phyloP scores from a whole-genome alignment of 179 eudicot species.

The Drosera spatulata region DNA sequence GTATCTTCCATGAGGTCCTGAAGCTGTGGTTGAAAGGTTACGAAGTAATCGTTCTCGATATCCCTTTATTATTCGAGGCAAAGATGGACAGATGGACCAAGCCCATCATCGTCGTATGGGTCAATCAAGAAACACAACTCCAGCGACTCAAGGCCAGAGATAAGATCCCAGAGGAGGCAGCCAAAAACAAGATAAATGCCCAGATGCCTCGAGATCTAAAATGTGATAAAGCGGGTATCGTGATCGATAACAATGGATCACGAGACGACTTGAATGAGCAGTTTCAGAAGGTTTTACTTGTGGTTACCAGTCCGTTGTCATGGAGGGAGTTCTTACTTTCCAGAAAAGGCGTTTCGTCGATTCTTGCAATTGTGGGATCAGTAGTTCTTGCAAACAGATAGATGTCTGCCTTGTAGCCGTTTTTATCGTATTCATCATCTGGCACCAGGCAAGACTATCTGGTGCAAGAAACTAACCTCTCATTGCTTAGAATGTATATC shows the following conservation, averaged over 20 bases:
- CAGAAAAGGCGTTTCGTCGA: constrained; percentile 65
- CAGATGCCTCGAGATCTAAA: constrained; percentile 81
- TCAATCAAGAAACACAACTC: constrained; percentile 77
- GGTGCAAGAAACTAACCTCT: too few species aligned
- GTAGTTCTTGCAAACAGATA: neutral
- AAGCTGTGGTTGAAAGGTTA: constrained; percentile 84
- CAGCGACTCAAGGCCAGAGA: constrained; percentile 75
- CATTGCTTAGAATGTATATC: too few species aligned
- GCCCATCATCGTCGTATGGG: constrained; percentile 77
- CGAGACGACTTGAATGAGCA: constrained; percentile 51
- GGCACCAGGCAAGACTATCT: too few species aligned
- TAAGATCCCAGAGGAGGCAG: constrained; percentile 54
- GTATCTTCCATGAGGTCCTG: constrained; percentile 55
- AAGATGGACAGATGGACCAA: constrained; percentile 91
- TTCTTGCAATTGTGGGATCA: constrained; percentile 18
- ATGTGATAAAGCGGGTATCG: constrained; percentile 60
- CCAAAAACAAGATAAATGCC: constrained; percentile 65
- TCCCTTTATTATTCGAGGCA: constrained; percentile 85
- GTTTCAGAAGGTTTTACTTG: constrained; percentile 38
- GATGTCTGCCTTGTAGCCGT: neutral
- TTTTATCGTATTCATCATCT: too few species aligned
- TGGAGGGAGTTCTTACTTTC: constrained; percentile 81
- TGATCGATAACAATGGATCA: constrained; percentile 80
- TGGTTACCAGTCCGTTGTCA: constrained; percentile 61
- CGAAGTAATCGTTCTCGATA: constrained; percentile 67